Conservation (phyloP, 2,329 filamentous ascomycete species). For the Diplodia corticola region DNA sequence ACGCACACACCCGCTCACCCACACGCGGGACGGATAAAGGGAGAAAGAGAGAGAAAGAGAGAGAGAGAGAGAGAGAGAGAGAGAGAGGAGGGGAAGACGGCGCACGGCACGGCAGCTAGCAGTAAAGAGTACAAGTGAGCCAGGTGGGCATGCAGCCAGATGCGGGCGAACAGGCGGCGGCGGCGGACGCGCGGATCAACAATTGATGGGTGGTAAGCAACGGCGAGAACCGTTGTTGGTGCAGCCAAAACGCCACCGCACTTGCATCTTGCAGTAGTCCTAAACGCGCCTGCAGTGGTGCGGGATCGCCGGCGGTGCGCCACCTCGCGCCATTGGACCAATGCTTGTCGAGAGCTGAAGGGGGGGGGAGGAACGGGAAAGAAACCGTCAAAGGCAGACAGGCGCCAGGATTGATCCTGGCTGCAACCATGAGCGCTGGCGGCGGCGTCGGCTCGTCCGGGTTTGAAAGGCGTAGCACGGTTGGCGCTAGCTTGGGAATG, state of each 20-base stretch:
- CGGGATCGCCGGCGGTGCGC: background rate
- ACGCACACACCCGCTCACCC: too few species aligned
- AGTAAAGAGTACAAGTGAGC: background rate
- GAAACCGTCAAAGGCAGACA: background rate
- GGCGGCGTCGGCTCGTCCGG: background rate
- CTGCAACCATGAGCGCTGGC: background rate
- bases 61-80: background rate
- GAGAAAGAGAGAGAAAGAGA: background rate
- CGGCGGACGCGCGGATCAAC: background rate
- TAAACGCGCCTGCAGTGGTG: background rate
- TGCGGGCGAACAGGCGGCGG: background rate
- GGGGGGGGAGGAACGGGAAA: background rate
- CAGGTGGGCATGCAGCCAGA: background rate
- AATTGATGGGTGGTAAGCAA: background rate
- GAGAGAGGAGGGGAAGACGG: too few species aligned
- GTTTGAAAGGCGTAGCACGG: background rate
- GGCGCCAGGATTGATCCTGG: background rate
- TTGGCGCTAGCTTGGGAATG: background rate
- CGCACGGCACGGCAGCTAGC: background rate
- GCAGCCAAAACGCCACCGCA: background rate
- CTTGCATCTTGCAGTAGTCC: background rate
- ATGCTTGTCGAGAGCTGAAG: background rate
- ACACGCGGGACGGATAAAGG: too few species aligned
- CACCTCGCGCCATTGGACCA: background rate
- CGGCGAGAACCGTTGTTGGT: background rate